Evolutionary conservation across 495 filamentous ascomycete species (phyloP), one percentile per base, ranked within the genome.

Genomic region (Tricharina praecox): DNA sequence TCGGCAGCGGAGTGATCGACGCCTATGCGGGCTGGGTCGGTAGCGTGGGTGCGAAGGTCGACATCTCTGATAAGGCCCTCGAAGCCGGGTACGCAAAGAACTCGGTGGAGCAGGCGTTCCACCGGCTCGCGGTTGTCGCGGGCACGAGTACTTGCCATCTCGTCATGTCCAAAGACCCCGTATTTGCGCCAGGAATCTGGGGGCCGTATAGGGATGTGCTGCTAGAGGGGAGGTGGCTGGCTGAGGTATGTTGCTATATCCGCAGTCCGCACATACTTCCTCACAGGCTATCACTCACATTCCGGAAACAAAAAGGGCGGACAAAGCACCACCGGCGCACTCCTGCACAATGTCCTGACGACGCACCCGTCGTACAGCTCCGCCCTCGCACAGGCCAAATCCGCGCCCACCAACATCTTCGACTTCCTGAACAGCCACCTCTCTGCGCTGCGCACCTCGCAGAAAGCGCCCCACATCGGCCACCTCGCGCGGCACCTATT

Each of bases 21-120:
- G 88, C 90, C 3, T 97, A 97, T 62, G 90, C 90, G 15, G 90
- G 90, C 20, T 97, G 90, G 90, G 84, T 97, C 49, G 90, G 90
- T 30, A 95, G 88, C 2, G 90, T 97, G n/a, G 88, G 90, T 43
- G 85, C 90, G 11, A 94, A 94, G 62, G 83, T 93, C 50, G 66
- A 80, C 34, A 68, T 93, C 8, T 67, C 65, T 33, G 63, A 68
- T 23, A 70, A 74, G n/a, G 68, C 77, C 18, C 64, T 86, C 7
- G 75, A 73, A 55, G 62, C 68, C 9, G 69, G 69, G 32, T 67
- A 67, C 2, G 66, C 79, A 1, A 73, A 78, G 47, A 88, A 86
- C 64, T 83, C 92, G 60, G 74, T 81, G 21, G 72, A 78, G 1
- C 87, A 95, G 64, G 88, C 85, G n/a, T 97, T 93, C 59, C 82